Percentiles rank a stretch among this genome's conserved stretches.
Conservation (phyloP, 148 eudicot species). For the Diospyros kaki region DNA sequence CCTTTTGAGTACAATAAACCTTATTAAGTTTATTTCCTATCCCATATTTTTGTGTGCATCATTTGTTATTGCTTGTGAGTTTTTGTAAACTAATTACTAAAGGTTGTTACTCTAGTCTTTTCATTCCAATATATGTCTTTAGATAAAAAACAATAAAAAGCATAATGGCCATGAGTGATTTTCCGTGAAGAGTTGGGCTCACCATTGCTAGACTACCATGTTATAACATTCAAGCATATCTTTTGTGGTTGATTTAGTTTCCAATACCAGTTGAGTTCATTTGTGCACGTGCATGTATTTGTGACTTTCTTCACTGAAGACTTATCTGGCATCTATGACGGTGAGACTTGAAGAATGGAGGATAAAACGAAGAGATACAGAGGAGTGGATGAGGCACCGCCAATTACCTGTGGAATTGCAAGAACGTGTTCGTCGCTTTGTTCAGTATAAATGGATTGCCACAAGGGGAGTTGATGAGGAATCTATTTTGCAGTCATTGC, state of each 20-base stretch:
- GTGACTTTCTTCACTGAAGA: slow-evolving; percentile 25
- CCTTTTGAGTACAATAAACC: not conserved
- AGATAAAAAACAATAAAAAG: not conserved
- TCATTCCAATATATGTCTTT: not conserved
- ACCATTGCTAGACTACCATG: not conserved
- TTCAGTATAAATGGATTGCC: slow-evolving; percentile 78
- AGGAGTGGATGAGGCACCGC: slow-evolving; percentile 97
- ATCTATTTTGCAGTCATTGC: slow-evolving; percentile 59
- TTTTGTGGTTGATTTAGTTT: not conserved
- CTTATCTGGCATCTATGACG: slow-evolving; percentile 69
- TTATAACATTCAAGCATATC: not conserved
- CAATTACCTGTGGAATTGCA: slow-evolving; percentile 65
- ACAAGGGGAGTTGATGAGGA: slow-evolving; percentile 91
- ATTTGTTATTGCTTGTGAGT: too few species aligned
- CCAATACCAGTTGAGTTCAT: not conserved
- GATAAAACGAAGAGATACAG: slow-evolving; percentile 66
- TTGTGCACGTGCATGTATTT: not conserved
- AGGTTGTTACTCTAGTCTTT: not conserved
- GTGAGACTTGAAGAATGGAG: slow-evolving; percentile 93
- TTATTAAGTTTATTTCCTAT: too few species aligned
- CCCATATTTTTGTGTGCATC: too few species aligned
- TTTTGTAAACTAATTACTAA: too few species aligned
- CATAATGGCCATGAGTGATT: slow-evolving; percentile 4
- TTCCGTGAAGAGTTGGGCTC: not conserved
- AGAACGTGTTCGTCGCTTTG: slow-evolving; percentile 72